Evolutionary conservation across 768 basidiomycete species (phyloP).

Genomic region (Suillus spraguei): DNA sequence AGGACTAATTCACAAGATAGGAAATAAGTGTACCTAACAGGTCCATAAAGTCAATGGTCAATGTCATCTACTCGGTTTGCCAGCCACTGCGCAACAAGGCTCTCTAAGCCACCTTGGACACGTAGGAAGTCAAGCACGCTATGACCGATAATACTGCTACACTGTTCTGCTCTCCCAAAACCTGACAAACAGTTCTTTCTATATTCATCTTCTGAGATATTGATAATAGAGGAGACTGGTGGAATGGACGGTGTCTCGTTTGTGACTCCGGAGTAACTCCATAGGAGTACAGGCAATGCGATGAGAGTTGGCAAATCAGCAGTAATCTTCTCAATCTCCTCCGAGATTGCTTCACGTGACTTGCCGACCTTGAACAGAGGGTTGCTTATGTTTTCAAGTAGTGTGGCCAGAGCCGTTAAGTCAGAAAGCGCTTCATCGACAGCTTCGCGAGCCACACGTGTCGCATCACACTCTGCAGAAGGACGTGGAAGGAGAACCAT

Average conservation of each 20-base stretch:
- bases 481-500: conserved; percentile 66
- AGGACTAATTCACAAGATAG: neutral
- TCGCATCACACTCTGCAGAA: conserved; percentile 44
- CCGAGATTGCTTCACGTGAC: conserved; percentile 29
- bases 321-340: conserved; percentile 55
- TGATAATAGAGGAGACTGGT: conserved; percentile 46
- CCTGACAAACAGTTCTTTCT: conserved; percentile 70
- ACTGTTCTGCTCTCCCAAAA: conserved; percentile 80
- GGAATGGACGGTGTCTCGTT: neutral
- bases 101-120: conserved; percentile 32
- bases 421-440: conserved; percentile 79
- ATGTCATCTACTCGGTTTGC: conserved; percentile 28
- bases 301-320: conserved; percentile 74
- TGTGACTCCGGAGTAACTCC: conserved; percentile 36
- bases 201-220: conserved; percentile 63
- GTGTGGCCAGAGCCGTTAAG: conserved; percentile 53
- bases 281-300: conserved; percentile 68
- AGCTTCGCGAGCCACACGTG: conserved; percentile 71
- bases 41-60: conserved; percentile 24
- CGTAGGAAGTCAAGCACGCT: conserved; percentile 56
- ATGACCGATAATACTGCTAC: conserved; percentile 57
- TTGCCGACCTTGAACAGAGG: conserved; percentile 29
- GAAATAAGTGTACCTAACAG: neutral
- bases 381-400: conserved; percentile 54
- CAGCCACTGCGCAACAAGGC: conserved; percentile 47